Conservation (phyloP, 73 alveolate species). For the Paramecium tetraurelia region DNA sequence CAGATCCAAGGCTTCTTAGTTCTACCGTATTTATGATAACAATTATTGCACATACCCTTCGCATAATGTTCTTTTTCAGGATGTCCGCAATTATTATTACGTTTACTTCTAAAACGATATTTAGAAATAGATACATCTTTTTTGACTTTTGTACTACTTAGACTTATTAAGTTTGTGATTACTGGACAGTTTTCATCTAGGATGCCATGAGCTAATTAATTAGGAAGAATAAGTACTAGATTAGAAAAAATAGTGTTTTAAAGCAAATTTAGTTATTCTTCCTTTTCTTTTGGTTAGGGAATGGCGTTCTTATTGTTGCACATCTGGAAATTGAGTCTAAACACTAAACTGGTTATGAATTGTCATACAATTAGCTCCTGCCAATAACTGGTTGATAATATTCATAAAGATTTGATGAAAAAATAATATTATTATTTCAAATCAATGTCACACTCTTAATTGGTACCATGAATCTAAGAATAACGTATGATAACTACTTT, state of each 20-base stretch:
- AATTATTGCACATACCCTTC: slow-evolving; percentile 90
- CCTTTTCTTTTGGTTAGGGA: neutral
- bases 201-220: neutral
- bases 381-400: slow-evolving; percentile 5
- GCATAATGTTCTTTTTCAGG: slow-evolving; percentile 90
- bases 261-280: neutral
- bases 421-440: slow-evolving; percentile 16
- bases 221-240: neutral
- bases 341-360: neutral
- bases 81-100: slow-evolving; percentile 68
- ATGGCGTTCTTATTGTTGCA: neutral
- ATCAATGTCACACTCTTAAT: slow-evolving; percentile 6
- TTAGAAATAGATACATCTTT: neutral
- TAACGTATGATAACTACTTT: neutral
- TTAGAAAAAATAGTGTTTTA: neutral
- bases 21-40: slow-evolving; percentile 87
- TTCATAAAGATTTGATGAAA: slow-evolving; percentile 31
- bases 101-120: slow-evolving; percentile 19
- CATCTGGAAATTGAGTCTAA: slow-evolving; percentile 36
- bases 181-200: neutral
- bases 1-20: slow-evolving; percentile 80
- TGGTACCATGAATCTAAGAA: neutral
- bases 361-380: slow-evolving; percentile 22
- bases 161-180: neutral
- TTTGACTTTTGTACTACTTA: neutral